A percentile compares a stretch with the other conserved stretches of the same genome.
Evolutionary conservation across 495 filamentous ascomycete genomes (phyloP).

Genomic region (Penicillium odoratum): DNA sequence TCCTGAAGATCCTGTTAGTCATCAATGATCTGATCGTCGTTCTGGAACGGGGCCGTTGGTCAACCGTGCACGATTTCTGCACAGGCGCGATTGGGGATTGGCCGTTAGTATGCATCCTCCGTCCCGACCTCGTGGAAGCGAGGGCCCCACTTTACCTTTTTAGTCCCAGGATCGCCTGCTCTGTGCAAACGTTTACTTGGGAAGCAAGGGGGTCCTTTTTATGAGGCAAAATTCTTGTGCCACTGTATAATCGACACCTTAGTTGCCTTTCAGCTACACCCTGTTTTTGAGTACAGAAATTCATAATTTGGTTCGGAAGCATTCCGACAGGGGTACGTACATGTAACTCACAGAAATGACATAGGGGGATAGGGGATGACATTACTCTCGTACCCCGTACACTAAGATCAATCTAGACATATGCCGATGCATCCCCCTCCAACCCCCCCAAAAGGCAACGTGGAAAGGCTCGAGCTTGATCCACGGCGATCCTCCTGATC

Average conservation of each 20-base stretch:
- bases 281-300: too few relatives aligned
- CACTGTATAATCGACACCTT: neutral
- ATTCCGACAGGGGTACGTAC: neutral
- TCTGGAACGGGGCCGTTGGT: conserved; percentile 25
- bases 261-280: neutral
- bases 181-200: conserved; percentile 13
- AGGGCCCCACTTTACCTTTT: conserved; percentile 21
- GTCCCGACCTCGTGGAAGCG: conserved; percentile 34
- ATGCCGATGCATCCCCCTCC: neutral
- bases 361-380: neutral
- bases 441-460: conserved; percentile 2
- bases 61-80: conserved; percentile 29
- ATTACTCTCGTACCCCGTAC: neutral
- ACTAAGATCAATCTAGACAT: conserved; percentile 1
- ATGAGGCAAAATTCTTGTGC: neutral
- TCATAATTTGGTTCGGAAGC: neutral
- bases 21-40: conserved; percentile 28
- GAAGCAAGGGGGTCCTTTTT: neutral
- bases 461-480: conserved; percentile 26
- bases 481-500: conserved; percentile 28
- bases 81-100: conserved; percentile 22
- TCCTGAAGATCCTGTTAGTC: conserved; percentile 11
- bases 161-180: conserved; percentile 26
- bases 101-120: conserved; percentile 21
- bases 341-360: too few relatives aligned